phyloP scores from a whole-genome alignment of 768 basidiomycete species.

The Grammothele lineata region DNA sequence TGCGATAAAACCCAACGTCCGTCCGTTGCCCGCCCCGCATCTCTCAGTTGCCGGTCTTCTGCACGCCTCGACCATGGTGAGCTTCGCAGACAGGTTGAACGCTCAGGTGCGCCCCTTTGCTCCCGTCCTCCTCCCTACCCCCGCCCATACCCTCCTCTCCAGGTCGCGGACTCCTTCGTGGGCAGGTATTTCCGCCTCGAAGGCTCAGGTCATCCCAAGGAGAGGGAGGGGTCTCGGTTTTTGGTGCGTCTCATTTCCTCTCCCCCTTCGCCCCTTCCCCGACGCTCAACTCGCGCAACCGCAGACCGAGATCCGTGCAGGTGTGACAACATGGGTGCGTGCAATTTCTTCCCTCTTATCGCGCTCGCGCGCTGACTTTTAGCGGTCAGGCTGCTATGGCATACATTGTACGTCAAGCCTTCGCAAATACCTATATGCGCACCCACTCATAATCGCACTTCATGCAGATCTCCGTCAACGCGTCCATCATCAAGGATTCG shows the following conservation, averaged over 20 bases:
- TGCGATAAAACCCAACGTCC: no score
- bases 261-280: background rate
- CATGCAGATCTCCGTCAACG: conserved; percentile 77
- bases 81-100: conserved; percentile 20
- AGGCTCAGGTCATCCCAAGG: conserved; percentile 29
- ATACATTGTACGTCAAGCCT: conserved; percentile 62
- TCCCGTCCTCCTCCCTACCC: background rate
- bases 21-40: conserved; percentile 1
- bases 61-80: conserved; percentile 16
- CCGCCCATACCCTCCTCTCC: background rate
- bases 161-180: conserved; percentile 29
- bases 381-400: conserved; percentile 67
- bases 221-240: conserved; percentile 31
- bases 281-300: no score
- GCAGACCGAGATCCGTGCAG: conserved; percentile 78
- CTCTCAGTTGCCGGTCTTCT: conserved; percentile 1
- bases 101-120: conserved; percentile 13
- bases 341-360: no score
- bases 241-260: conserved; percentile 18
- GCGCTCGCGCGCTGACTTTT: background rate
- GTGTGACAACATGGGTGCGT: conserved; percentile 76
- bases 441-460: background rate
- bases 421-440: no score
- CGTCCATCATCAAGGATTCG: conserved; percentile 67
- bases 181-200: conserved; percentile 32